Conservation (phyloP, 306 rosid genomes). For the Vachellia collinsii region DNA sequence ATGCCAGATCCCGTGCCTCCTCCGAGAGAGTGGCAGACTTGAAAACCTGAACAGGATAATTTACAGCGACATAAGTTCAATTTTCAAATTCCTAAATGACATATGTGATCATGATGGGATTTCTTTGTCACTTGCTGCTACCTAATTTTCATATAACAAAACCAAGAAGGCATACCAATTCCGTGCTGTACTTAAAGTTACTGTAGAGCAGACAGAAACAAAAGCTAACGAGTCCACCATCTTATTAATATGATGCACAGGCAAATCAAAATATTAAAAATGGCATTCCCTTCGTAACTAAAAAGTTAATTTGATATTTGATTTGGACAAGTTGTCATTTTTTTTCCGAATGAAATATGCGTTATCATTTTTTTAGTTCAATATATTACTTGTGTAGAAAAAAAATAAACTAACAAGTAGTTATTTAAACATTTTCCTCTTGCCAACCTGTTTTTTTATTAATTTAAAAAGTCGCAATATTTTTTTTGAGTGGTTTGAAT, state of each 20-base stretch:
- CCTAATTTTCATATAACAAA: neutral
- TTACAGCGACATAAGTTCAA: neutral
- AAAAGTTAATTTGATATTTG: neutral
- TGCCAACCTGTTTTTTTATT: neutral
- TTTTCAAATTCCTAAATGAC: neutral
- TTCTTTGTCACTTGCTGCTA: neutral
- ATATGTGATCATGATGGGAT: neutral
- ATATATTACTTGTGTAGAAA: neutral
- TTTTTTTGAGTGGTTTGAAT: neutral
- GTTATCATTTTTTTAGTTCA: neutral
- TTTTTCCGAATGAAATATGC: neutral
- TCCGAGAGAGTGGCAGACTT: conserved; percentile 53
- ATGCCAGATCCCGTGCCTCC: conserved; percentile 54
- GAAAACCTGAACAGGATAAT: conserved; percentile 42
- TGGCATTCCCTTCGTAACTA: neutral
- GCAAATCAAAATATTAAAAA: neutral
- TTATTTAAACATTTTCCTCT: neutral
- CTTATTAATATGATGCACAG: neutral
- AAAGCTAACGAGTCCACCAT: neutral
- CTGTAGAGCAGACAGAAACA: neutral
- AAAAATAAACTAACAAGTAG: neutral
- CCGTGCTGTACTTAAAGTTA: neutral
- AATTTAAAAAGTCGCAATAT: neutral
- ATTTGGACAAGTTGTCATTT: neutral
- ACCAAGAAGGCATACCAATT: neutral